Evolutionary conservation across 495 filamentous ascomycete genomes (phyloP).

Genomic region (Penicillium diatomitis): DNA sequence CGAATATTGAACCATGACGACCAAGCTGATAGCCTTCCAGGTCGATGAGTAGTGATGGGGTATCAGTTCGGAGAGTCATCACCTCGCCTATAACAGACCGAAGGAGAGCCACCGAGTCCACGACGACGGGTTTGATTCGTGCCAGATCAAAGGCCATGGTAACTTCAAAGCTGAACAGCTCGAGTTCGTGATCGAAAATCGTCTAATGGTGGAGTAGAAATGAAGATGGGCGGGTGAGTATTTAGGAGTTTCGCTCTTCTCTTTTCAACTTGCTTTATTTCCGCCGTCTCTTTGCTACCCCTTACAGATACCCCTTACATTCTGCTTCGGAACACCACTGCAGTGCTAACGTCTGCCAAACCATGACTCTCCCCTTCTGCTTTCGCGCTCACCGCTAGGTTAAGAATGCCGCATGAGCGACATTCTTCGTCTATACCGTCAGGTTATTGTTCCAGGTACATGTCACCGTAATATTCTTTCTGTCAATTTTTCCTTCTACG

Average conservation of each 20-base stretch:
- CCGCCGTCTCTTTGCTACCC: neutral
- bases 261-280: neutral
- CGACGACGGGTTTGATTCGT: neutral
- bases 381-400: neutral
- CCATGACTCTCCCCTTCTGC: neutral
- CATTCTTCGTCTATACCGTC: neutral
- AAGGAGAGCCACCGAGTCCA: constrained; percentile 3
- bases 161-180: neutral
- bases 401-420: neutral
- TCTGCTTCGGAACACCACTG: neutral
- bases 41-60: constrained; percentile 39
- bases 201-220: neutral
- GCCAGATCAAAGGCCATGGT: constrained; percentile 1
- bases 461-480: neutral
- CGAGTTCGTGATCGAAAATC: neutral
- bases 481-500: neutral
- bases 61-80: constrained; percentile 12
- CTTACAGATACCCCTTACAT: neutral
- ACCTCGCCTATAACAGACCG: neutral
- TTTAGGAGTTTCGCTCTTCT: neutral
- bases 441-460: neutral
- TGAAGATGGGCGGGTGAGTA: neutral
- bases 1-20: constrained; percentile 40
- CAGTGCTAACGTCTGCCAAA: neutral
- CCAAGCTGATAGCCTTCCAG: constrained; percentile 44